These are phyloP conservation scores for Kwoniella bestiolae DNA, from an alignment of 768 basidiomycete genomes.

Conservation along the genomic window DNA sequence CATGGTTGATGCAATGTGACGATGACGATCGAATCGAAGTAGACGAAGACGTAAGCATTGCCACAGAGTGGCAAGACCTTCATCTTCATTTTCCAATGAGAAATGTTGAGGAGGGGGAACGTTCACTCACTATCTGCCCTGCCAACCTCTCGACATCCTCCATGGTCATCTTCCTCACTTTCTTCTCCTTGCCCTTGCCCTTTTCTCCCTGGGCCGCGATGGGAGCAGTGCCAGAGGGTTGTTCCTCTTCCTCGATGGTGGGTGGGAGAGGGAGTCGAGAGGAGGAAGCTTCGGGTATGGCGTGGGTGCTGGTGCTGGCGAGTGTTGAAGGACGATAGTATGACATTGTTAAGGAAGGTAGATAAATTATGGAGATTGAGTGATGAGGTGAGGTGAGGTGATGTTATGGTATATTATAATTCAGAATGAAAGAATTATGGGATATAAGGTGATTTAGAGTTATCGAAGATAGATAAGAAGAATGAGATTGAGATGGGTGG, in stretches of 20 bases:
- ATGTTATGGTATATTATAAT: no score
- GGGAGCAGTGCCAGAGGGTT: neutral
- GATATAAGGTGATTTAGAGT: neutral
- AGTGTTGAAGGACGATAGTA: constrained; percentile 16
- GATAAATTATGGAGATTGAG: neutral
- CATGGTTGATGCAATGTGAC: neutral
- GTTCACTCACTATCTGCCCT: constrained; percentile 18
- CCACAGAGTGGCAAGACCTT: constrained; percentile 4
- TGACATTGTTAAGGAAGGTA: constrained; percentile 9
- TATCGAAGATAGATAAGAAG: neutral
- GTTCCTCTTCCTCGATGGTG: neutral
- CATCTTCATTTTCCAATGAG: no score
- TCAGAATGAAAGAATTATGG: neutral
- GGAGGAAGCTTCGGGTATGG: constrained; percentile 6
- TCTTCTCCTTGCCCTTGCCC: constrained; percentile 13
- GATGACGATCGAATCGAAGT: neutral
- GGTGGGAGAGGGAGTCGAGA: constrained; percentile 19
- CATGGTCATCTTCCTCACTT: constrained; percentile 14
- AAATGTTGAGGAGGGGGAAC: neutral
- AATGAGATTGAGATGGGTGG: neutral
- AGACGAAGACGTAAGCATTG: neutral
- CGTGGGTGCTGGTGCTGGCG: constrained; percentile 6
- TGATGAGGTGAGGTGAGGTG: no score
- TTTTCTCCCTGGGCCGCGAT: neutral
- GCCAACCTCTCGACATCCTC: constrained; percentile 18